A percentile compares a stretch with the other conserved stretches of the same genome.
These are phyloP conservation scores for Apiotrichum gamsii DNA, from an alignment of 1,284 basidiomycete genomes.

Conservation along the genomic window DNA sequence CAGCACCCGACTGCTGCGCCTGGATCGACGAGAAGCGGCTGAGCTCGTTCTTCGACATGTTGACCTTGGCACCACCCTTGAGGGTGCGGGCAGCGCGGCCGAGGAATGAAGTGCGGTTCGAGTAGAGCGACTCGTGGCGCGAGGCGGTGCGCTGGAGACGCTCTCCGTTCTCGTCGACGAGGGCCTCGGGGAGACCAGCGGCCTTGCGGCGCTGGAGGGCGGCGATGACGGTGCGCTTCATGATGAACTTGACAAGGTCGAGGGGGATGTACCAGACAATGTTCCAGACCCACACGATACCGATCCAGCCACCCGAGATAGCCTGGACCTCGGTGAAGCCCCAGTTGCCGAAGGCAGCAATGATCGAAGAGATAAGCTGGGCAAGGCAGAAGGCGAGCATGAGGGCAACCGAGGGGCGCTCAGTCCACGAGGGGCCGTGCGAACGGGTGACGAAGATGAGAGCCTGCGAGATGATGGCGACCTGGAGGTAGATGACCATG, in stretches of 20 bases:
- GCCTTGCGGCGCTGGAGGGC: conserved; percentile 65
- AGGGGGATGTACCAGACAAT: conserved; percentile 92
- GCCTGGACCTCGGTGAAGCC: conserved; percentile 72
- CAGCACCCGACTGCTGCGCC: conserved; percentile 48
- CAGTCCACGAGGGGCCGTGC: conserved; percentile 97
- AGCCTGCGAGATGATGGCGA: conserved; percentile 96
- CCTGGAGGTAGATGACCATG: conserved; percentile 67
- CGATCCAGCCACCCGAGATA: conserved; percentile 89
- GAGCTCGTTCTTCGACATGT: conserved; percentile 50
- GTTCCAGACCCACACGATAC: conserved; percentile 95
- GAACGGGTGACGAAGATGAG: conserved; percentile 95
- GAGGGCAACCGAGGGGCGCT: conserved; percentile 84
- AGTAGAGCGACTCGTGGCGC: conserved; percentile 88
- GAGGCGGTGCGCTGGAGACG: conserved; percentile 81
- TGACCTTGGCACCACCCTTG: conserved; percentile 45
- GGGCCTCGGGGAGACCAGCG: conserved; percentile 49
- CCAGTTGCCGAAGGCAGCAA: conserved; percentile 87
- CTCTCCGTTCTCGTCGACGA: conserved; percentile 55
- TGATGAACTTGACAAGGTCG: conserved; percentile 91
- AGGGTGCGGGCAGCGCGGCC: conserved; percentile 38
- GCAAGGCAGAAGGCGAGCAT: conserved; percentile 86
- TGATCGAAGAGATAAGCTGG: conserved; percentile 90
- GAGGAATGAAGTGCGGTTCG: conserved; percentile 47
- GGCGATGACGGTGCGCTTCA: conserved; percentile 89
- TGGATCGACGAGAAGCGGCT: conserved; percentile 48